Conservation (phyloP, 768 basidiomycete species). For the Dioszegia crocea region DNA sequence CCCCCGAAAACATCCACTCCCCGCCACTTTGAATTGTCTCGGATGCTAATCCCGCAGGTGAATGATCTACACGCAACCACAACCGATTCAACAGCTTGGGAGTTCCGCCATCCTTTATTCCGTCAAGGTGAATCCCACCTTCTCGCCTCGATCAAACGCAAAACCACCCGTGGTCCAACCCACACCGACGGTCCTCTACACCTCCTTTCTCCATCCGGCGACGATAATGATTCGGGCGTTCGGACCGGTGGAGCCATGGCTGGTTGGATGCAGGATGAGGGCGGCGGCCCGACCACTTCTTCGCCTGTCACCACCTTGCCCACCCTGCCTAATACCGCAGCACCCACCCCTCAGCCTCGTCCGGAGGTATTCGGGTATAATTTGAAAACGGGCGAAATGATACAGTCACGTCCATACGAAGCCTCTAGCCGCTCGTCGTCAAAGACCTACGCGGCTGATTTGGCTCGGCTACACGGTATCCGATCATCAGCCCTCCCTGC, state of each 20-base stretch:
- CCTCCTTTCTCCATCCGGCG: slow-evolving; percentile 27
- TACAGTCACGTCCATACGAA: slow-evolving; percentile 6
- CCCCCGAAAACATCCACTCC: no score
- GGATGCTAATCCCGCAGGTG: slow-evolving; percentile 30
- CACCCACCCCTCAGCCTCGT: neutral
- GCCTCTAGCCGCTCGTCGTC: neutral
- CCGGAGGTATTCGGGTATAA: slow-evolving; percentile 15
- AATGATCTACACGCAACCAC: slow-evolving; percentile 45
- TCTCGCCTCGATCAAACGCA: slow-evolving; percentile 45
- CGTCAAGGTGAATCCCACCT: slow-evolving; percentile 46
- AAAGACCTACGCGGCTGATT: neutral
- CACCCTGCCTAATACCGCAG: neutral
- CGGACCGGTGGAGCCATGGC: slow-evolving; percentile 17
- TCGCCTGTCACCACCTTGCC: neutral
- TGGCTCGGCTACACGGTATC: neutral
- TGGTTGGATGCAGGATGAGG: slow-evolving; percentile 36
- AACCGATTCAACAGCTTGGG: slow-evolving; percentile 44
- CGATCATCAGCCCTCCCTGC: neutral
- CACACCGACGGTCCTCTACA: slow-evolving; percentile 9
- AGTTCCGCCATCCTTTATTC: slow-evolving; percentile 49
- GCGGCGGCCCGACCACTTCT: neutral
- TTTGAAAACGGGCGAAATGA: slow-evolving; percentile 17
- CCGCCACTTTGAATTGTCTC: neutral
- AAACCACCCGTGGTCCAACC: slow-evolving; percentile 29
- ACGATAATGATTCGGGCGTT: slow-evolving; percentile 7